These are phyloP conservation scores for Leonotis leonurus DNA, from an alignment of 257 asterid species.

Conservation along the genomic window DNA sequence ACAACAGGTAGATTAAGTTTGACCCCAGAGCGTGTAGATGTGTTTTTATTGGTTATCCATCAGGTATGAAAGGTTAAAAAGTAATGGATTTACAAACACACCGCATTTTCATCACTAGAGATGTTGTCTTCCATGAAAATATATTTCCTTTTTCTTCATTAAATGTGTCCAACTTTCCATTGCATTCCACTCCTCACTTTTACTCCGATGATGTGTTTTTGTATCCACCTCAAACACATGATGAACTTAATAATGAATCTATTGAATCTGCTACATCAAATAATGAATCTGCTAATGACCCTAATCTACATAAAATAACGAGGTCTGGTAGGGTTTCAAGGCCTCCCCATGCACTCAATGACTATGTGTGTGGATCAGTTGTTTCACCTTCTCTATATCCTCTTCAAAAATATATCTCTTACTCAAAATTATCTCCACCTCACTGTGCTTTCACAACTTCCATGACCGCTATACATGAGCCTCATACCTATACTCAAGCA, in stretches of 20 bases:
- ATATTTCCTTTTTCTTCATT: neutral
- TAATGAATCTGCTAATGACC: too few species aligned
- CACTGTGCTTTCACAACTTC: neutral
- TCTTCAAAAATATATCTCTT: neutral
- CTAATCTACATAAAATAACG: neutral
- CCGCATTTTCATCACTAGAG: too few species aligned
- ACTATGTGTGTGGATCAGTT: neutral
- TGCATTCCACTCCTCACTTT: neutral
- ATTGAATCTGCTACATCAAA: too few species aligned
- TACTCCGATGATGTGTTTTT: too few species aligned
- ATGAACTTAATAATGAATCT: too few species aligned
- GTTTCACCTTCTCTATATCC: neutral
- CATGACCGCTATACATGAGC: neutral
- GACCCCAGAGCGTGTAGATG: neutral
- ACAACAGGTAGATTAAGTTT: neutral
- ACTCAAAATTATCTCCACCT: neutral
- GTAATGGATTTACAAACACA: too few species aligned
- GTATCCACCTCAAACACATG: too few species aligned
- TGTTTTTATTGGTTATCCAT: neutral
- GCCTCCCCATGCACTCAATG: neutral
- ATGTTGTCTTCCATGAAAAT: neutral
- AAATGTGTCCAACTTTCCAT: too few species aligned
- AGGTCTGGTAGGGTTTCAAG: neutral
- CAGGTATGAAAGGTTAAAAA: neutral
- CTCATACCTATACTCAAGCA: neutral